A percentile compares a stretch with the other conserved stretches of the same genome.
Evolutionary conservation across 768 basidiomycete species (phyloP).

Genomic region (Pluteus cervinus): DNA sequence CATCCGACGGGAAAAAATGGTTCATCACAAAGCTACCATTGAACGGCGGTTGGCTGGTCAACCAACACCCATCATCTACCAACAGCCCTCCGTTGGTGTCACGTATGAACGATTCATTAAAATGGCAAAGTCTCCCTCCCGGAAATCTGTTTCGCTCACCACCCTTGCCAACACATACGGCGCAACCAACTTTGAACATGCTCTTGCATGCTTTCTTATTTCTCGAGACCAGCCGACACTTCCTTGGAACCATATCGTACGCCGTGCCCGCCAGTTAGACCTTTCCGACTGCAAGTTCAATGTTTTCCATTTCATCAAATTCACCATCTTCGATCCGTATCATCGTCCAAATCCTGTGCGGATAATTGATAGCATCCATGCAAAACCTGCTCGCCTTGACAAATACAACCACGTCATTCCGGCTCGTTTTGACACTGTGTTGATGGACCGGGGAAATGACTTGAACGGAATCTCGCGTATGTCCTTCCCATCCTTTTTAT

Average conservation of each 20-base stretch:
- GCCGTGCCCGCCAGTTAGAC: no score
- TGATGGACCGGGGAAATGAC: slow-evolving; percentile 3
- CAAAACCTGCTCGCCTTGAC: slow-evolving; percentile 7
- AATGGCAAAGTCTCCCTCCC: neutral
- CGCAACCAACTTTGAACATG: no score
- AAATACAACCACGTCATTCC: slow-evolving; percentile 7
- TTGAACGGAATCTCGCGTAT: neutral
- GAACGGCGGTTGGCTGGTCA: neutral
- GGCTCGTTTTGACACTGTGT: slow-evolving; percentile 24
- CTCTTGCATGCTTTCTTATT: no score
- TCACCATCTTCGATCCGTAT: slow-evolving; percentile 11
- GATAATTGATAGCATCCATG: slow-evolving; percentile 23
- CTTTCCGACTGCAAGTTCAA: no score
- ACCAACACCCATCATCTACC: neutral
- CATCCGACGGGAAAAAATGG: neutral
- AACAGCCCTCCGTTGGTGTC: no score
- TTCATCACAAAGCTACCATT: neutral
- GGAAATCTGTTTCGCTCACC: neutral
- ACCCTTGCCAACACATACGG: neutral
- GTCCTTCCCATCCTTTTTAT: no score
- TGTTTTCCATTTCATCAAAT: slow-evolving; percentile 28
- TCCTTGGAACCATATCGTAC: no score
- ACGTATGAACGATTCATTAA: neutral
- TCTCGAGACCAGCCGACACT: no score
- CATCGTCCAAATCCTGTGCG: no score